Conservation (phyloP, 495 filamentous ascomycete genomes). For the Aspergillus coremiiformis region DNA sequence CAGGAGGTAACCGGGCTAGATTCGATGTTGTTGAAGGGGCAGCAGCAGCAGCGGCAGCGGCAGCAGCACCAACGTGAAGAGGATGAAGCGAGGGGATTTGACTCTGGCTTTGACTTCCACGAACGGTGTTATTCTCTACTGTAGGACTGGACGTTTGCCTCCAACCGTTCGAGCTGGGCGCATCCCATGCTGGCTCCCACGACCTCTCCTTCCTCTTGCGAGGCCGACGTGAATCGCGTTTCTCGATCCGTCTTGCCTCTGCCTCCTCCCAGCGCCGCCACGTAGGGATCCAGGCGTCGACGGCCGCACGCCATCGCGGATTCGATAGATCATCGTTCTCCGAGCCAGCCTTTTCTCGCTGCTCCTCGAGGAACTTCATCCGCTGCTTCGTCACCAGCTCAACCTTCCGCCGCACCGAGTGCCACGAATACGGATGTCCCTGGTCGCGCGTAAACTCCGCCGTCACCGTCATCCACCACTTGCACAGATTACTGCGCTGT, state of each 20-base stretch:
- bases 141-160: constrained; percentile 7
- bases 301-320: constrained; percentile 32
- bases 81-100: no score
- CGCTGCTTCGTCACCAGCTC: constrained; percentile 40
- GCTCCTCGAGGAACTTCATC: constrained; percentile 36
- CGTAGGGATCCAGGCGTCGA: constrained; percentile 40
- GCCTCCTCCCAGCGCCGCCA: constrained; percentile 38
- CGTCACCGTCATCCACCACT: constrained; percentile 41
- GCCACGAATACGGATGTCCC: constrained; percentile 41
- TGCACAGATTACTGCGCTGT: constrained; percentile 40
- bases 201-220: constrained; percentile 28
- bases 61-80: no score
- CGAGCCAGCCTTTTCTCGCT: constrained; percentile 21
- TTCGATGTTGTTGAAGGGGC: neutral
- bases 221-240: constrained; percentile 33
- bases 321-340: constrained; percentile 30
- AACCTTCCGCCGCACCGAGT: constrained; percentile 41
- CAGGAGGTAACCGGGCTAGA: constrained; percentile 28
- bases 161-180: constrained; percentile 7
- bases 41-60: constrained; percentile 1
- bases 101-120: neutral
- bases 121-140: neutral
- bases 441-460: constrained; percentile 33
- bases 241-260: constrained; percentile 35
- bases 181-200: constrained; percentile 7